Percentiles rank a stretch among this genome's conserved stretches.
Conservation (phyloP, 495 filamentous ascomycete species). For the Rhypophila decipiens region DNA sequence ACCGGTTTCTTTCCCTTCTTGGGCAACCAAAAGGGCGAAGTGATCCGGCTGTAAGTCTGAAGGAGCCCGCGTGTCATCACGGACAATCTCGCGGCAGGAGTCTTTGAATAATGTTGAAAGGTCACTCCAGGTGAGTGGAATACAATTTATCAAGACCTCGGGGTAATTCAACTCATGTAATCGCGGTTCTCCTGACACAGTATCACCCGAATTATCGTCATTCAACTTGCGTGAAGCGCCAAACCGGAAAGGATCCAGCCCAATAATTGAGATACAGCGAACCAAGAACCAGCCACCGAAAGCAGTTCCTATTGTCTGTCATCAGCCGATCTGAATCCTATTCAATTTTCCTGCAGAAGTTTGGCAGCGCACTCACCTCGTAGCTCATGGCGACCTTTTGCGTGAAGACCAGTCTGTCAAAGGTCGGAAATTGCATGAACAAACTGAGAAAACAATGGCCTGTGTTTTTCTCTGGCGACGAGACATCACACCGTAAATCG, state of each 20-base stretch:
- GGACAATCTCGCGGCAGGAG: too few species aligned
- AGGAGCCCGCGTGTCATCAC: too few species aligned
- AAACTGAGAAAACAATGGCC: constrained; percentile 4
- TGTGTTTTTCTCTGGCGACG: not conserved
- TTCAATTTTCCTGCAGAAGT: not conserved
- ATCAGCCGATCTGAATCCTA: not conserved
- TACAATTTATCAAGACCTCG: too few species aligned
- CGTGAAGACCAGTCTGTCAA: constrained; percentile 7
- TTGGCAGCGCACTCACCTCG: not conserved
- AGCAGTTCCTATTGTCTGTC: constrained; percentile 4
- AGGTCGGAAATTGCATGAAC: constrained; percentile 11
- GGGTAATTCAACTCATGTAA: too few species aligned
- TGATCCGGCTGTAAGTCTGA: too few species aligned
- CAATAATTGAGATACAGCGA: constrained; percentile 10
- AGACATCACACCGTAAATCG: constrained; percentile 6
- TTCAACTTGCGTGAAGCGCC: constrained; percentile 1
- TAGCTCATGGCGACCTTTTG: constrained; percentile 7
- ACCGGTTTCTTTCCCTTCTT: too few species aligned
- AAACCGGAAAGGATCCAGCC: constrained; percentile 10
- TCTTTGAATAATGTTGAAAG: too few species aligned
- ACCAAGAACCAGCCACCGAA: constrained; percentile 11
- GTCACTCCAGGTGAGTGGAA: too few species aligned
- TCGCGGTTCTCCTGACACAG: too few species aligned
- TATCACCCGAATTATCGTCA: too few species aligned
- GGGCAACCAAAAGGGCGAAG: too few species aligned